phyloP scores from a whole-genome alignment of 2,329 filamentous ascomycete species.

The Trichoderma gracile region DNA sequence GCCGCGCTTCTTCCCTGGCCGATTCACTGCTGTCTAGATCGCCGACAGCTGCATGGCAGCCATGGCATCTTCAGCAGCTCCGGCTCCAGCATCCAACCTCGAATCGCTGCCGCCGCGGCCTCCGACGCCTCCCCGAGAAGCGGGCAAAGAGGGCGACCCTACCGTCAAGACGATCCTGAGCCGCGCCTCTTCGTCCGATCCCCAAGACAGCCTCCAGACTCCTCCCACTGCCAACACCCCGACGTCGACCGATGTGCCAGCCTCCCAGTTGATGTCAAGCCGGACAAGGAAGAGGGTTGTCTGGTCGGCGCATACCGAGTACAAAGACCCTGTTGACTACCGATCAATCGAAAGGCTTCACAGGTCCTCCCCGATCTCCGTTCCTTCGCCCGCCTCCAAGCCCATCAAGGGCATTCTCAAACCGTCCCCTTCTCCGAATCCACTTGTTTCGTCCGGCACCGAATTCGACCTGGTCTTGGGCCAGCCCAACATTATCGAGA shows the following conservation, averaged over 20 bases:
- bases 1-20: constrained; percentile 31
- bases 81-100: constrained; percentile 43
- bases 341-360: constrained; percentile 40
- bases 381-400: constrained; percentile 44
- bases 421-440: constrained; percentile 54
- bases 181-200: constrained; percentile 43
- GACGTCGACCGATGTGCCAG: constrained; percentile 43
- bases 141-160: constrained; percentile 42
- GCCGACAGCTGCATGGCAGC: constrained; percentile 43
- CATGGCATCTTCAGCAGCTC: constrained; percentile 46
- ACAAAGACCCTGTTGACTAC: constrained; percentile 55
- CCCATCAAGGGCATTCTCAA: constrained; percentile 77
- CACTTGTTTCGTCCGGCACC: constrained; percentile 44
- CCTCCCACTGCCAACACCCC: constrained; percentile 54
- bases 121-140: constrained; percentile 67
- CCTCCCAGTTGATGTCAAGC: constrained; percentile 47
- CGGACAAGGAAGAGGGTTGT: constrained; percentile 56
- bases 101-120: constrained; percentile 59
- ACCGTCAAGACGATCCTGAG: constrained; percentile 40
- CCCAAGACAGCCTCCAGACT: constrained; percentile 46
- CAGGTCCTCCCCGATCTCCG: constrained; percentile 45
- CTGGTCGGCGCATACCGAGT: constrained; percentile 59
- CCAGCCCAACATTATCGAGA: constrained; percentile 65
- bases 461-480: constrained; percentile 43
- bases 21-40: constrained; percentile 42